Conservation (phyloP, 257 asterid species). For the Mitragyna speciosa region DNA sequence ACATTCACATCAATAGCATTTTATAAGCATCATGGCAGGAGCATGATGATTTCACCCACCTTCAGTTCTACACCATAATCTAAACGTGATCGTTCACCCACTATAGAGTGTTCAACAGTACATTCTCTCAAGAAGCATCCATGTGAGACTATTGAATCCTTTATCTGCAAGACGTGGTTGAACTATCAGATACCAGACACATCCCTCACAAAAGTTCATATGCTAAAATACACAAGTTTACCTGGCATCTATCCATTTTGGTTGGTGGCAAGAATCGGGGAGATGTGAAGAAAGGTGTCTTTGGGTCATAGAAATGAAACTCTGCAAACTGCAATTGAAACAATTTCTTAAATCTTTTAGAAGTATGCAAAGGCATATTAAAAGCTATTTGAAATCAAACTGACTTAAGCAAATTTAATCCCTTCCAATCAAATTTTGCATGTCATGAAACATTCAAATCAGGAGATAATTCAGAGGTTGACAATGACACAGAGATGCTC, state of each 20-base stretch:
- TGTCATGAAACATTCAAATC: not conserved
- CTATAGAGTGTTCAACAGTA: constrained; percentile 68
- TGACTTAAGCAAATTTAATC: not conserved
- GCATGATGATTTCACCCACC: constrained; percentile 43
- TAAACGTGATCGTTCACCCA: constrained; percentile 93
- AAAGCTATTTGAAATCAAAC: not conserved
- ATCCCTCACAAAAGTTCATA: not conserved
- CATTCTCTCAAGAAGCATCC: constrained; percentile 96
- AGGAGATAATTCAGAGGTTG: not conserved
- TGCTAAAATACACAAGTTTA: constrained; percentile 19
- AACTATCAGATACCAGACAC: constrained; percentile 14
- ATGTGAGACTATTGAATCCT: constrained; percentile 90
- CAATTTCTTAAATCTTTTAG: constrained; percentile 3
- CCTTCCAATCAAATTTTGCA: not conserved
- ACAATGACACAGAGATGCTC: not conserved
- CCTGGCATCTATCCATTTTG: constrained; percentile 85
- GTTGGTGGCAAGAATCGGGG: constrained; percentile 96
- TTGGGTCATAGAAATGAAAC: constrained; percentile 88
- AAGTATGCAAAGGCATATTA: not conserved
- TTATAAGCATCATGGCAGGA: not conserved
- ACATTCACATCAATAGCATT: not conserved
- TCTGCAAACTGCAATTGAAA: constrained; percentile 55
- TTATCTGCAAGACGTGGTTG: constrained; percentile 48
- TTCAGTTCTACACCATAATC: constrained; percentile 84
- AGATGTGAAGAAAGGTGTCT: constrained; percentile 91